phyloP scores from a whole-genome alignment of 225 moss, liverwort and hornwort species.

The Sphagnum tenellum region DNA sequence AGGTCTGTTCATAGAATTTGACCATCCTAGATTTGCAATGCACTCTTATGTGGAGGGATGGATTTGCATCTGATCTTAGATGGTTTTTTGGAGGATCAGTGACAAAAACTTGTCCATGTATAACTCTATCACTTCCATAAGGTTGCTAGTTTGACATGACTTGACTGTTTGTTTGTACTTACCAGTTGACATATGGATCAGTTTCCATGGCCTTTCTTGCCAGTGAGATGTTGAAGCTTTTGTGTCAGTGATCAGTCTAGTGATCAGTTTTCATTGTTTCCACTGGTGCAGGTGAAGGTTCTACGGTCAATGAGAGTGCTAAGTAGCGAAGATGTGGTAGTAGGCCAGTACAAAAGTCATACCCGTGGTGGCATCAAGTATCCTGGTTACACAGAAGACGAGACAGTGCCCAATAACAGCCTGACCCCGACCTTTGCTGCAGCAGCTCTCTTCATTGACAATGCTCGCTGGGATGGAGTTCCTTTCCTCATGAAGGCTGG shows the following conservation, averaged over 20 bases:
- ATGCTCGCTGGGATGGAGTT: conserved; percentile 94
- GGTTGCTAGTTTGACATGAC: no score
- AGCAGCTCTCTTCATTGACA: conserved; percentile 85
- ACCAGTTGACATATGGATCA: no score
- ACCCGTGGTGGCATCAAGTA: conserved; percentile 70
- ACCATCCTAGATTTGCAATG: background rate
- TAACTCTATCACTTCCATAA: background rate
- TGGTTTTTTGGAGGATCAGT: no score
- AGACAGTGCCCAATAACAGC: conserved; percentile 84
- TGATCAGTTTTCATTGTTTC: background rate
- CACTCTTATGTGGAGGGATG: background rate
- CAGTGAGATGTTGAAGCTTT: no score
- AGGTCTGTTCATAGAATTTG: conserved; percentile 26
- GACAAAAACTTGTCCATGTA: background rate
- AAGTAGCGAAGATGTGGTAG: conserved; percentile 52
- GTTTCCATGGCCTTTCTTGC: no score
- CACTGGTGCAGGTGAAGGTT: conserved; percentile 67
- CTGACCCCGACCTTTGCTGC: conserved; percentile 89
- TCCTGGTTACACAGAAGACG: conserved; percentile 80
- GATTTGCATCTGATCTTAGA: no score
- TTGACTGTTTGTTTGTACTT: no score
- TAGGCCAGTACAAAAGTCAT: conserved; percentile 89
- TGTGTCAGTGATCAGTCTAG: no score
- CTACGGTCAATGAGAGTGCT: conserved; percentile 74
- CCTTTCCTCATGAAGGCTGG: conserved; percentile 97